These are phyloP conservation scores for Psilocybe mexicana DNA, from an alignment of 1,284 basidiomycete genomes.

Conservation along the genomic window DNA sequence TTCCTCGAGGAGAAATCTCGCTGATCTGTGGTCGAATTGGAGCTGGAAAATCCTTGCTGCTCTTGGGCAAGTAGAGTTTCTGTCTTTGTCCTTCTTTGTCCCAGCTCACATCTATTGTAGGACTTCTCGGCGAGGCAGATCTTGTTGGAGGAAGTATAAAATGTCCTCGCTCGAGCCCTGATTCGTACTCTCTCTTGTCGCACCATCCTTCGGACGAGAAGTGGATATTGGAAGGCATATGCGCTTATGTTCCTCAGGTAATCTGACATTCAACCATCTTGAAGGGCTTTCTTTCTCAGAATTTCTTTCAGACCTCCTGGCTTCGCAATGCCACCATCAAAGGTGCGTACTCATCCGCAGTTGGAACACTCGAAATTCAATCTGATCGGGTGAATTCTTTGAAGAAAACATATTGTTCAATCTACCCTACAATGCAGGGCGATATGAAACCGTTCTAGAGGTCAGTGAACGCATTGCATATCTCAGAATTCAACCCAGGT, in stretches of 20 bases:
- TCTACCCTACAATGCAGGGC: slow-evolving; percentile 73
- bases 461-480: slow-evolving; percentile 26
- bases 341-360: slow-evolving; percentile 40
- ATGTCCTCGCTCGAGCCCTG: slow-evolving; percentile 82
- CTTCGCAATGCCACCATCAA: slow-evolving; percentile 91
- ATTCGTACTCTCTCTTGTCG: slow-evolving; percentile 66
- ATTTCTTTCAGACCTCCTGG: slow-evolving; percentile 59
- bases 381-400: not conserved
- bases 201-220: slow-evolving; percentile 44
- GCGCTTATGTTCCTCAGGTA: slow-evolving; percentile 93
- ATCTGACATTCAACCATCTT: not conserved
- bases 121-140: slow-evolving; percentile 89
- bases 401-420: slow-evolving; percentile 91
- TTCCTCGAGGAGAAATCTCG: slow-evolving; percentile 79
- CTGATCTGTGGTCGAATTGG: slow-evolving; percentile 83
- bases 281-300: too few species aligned
- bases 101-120: slow-evolving; percentile 30
- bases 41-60: slow-evolving; percentile 83
- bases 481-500: not conserved
- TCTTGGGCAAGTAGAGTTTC: slow-evolving; percentile 51
- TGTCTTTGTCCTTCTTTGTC: not conserved
- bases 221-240: slow-evolving; percentile 82
- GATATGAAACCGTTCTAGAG: slow-evolving; percentile 78
- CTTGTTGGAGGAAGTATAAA: slow-evolving; percentile 77
- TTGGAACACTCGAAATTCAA: not conserved